A percentile compares a stretch with the other conserved stretches of the same genome.
These are phyloP conservation scores for Fusarium torreyae DNA, from an alignment of 2,329 filamentous ascomycete genomes.

Conservation along the genomic window DNA sequence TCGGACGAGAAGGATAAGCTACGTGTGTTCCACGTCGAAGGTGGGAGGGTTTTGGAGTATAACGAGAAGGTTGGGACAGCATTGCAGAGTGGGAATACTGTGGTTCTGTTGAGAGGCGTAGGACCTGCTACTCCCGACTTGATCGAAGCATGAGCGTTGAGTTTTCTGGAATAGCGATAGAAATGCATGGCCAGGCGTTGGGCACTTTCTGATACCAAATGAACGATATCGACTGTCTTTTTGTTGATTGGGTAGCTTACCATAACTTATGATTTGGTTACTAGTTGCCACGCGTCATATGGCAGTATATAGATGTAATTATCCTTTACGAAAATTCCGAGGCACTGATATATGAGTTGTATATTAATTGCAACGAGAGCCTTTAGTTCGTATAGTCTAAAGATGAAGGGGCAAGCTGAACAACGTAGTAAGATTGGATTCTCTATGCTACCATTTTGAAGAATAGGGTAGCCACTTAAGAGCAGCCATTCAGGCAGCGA, in stretches of 20 bases:
- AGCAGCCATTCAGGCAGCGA: no score
- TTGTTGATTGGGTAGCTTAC: background rate
- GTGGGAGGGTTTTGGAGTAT: slow-evolving; percentile 88
- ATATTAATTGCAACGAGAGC: no score
- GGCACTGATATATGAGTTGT: no score
- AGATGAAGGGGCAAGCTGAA: no score
- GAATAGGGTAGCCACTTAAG: no score
- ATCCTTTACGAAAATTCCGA: no score
- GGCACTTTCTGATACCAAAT: slow-evolving; percentile 10
- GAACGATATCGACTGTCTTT: background rate
- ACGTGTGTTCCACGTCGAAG: slow-evolving; percentile 93
- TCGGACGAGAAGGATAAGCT: slow-evolving; percentile 83
- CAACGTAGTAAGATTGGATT: no score
- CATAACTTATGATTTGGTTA: no score
- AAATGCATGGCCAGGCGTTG: slow-evolving; percentile 43
- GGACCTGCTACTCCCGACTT: slow-evolving; percentile 80
- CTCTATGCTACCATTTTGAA: no score
- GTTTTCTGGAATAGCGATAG: slow-evolving; percentile 19
- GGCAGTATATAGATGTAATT: no score
- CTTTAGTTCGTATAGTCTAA: no score
- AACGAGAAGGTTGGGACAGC: slow-evolving; percentile 84
- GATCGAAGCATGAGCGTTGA: slow-evolving; percentile 64
- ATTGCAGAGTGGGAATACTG: slow-evolving; percentile 86
- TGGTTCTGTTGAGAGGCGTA: slow-evolving; percentile 89
- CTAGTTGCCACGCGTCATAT: no score